Percentiles rank a stretch among this genome's conserved stretches.
These are phyloP conservation scores for Fremontodendron californicum DNA, from an alignment of 345 rosid species.

Conservation along the genomic window DNA sequence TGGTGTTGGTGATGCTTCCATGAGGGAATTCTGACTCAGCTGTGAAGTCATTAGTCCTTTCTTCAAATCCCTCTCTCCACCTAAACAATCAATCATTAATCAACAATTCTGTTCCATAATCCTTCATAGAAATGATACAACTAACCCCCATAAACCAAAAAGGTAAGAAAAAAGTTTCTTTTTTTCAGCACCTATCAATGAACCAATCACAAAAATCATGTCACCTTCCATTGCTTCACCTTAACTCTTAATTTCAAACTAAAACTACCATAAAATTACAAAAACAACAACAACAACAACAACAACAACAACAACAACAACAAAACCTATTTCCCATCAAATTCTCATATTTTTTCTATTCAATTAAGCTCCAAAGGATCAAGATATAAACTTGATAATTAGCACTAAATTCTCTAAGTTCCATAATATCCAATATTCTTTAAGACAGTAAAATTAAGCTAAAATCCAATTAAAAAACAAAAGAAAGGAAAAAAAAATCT, in stretches of 20 bases:
- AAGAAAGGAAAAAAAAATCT: background rate
- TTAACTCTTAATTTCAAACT: background rate
- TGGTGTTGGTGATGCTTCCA: constrained; percentile 55
- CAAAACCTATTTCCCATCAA: background rate
- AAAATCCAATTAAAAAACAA: background rate
- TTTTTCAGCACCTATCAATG: background rate
- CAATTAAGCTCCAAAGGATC: background rate
- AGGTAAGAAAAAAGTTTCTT: background rate
- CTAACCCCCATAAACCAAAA: constrained; percentile 14
- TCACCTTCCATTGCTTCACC: background rate
- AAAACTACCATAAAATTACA: too few species aligned
- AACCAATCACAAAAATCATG: background rate
- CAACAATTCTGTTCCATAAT: constrained; percentile 13
- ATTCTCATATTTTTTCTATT: background rate
- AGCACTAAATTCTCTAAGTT: background rate
- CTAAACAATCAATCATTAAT: constrained; percentile 25
- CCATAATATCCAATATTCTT: background rate
- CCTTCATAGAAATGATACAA: constrained; percentile 20
- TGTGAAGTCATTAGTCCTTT: constrained; percentile 41
- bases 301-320: too few species aligned
- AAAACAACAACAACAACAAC: too few species aligned
- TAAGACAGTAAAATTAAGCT: background rate
- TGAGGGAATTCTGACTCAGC: constrained; percentile 36
- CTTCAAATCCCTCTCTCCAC: constrained; percentile 64
- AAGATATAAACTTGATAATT: background rate